phyloP scores from a whole-genome alignment of 2,329 filamentous ascomycete genomes.

The Monilinia aucupariae region DNA sequence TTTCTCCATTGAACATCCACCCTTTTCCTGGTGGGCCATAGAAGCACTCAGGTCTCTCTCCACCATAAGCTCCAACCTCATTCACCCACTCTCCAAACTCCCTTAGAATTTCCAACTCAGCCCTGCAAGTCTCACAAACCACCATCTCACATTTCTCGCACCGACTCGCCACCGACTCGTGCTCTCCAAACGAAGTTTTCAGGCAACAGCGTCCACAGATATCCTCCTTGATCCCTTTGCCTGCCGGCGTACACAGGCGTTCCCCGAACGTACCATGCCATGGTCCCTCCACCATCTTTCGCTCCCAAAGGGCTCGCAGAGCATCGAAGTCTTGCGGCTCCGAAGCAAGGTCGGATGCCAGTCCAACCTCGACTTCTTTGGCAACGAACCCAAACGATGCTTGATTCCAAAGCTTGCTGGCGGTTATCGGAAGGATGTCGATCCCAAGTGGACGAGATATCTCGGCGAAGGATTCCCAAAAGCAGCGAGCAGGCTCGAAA shows the following conservation, averaged over 20 bases:
- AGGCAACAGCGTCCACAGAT: background rate
- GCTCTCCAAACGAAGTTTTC: background rate
- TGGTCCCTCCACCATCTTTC: background rate
- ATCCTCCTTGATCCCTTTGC: background rate
- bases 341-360: background rate
- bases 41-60: background rate
- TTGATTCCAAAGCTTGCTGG: background rate
- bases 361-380: background rate
- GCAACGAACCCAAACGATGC: background rate
- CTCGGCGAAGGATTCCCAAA: background rate
- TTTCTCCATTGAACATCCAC: background rate
- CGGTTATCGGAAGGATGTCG: background rate
- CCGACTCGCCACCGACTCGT: background rate
- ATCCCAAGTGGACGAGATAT: background rate
- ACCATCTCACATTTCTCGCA: constrained; percentile 6
- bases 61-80: background rate
- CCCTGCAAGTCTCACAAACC: background rate
- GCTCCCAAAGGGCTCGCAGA: background rate
- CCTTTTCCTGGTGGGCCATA: background rate
- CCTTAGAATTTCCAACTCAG: background rate
- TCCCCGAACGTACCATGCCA: background rate
- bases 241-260: background rate
- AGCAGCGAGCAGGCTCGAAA: background rate
- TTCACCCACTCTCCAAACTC: background rate
- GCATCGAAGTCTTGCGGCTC: background rate